A percentile compares a stretch with the other conserved stretches of the same genome.
These are phyloP conservation scores for Akanthomyces dipterigenus DNA, from an alignment of 2,329 filamentous ascomycete species.

Conservation along the genomic window DNA sequence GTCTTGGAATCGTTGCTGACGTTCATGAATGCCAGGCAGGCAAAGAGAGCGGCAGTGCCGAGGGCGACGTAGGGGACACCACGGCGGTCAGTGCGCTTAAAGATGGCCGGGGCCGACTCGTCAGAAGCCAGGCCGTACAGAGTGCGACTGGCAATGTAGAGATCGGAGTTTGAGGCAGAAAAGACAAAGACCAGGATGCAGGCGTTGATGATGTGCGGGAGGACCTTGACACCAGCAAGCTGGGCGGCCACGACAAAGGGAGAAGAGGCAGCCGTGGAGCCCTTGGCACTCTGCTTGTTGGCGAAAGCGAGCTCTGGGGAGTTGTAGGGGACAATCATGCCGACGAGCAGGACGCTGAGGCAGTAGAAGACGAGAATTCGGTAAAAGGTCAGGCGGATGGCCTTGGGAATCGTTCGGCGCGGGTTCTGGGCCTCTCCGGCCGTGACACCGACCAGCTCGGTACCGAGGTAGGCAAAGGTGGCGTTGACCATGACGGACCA, in stretches of 20 bases:
- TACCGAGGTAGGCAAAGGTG: slow-evolving; percentile 72
- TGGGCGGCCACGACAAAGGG: slow-evolving; percentile 71
- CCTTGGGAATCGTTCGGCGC: slow-evolving; percentile 66
- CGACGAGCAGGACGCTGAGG: slow-evolving; percentile 65
- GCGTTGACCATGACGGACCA: slow-evolving; percentile 70
- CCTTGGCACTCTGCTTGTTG: slow-evolving; percentile 28
- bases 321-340: slow-evolving; percentile 72
- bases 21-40: slow-evolving; percentile 63
- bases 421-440: slow-evolving; percentile 77
- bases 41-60: slow-evolving; percentile 52
- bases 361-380: slow-evolving; percentile 78
- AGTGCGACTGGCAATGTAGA: slow-evolving; percentile 69
- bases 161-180: slow-evolving; percentile 68
- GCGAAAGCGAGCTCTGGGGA: slow-evolving; percentile 52
- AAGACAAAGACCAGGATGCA: slow-evolving; percentile 72
- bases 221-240: slow-evolving; percentile 52
- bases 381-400: slow-evolving; percentile 75
- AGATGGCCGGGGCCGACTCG: slow-evolving; percentile 63
- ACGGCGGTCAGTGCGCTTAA: slow-evolving; percentile 62
- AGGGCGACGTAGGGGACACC: slow-evolving; percentile 67
- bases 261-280: slow-evolving; percentile 51
- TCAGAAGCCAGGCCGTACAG: slow-evolving; percentile 67
- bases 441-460: slow-evolving; percentile 70
- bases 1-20: slow-evolving; percentile 48
- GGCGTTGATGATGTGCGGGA: slow-evolving; percentile 65